Evolutionary conservation across 345 rosid genomes (phyloP).

Genomic region (Boechera stricta): DNA sequence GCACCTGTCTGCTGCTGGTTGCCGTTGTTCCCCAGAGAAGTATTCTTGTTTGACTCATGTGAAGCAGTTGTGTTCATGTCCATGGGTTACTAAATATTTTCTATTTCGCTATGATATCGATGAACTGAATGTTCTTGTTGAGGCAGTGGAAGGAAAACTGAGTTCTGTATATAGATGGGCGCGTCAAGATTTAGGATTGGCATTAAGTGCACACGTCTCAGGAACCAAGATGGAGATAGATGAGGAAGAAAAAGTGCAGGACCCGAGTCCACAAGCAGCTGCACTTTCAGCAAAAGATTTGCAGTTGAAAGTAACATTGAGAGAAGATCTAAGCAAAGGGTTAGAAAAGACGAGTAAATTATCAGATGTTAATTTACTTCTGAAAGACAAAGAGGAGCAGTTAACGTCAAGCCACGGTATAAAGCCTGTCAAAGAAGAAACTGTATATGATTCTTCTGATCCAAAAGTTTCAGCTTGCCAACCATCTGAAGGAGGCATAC

Average conservation of each 20-base stretch:
- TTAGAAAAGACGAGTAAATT: conserved; percentile 45
- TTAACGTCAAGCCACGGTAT: conserved; percentile 31
- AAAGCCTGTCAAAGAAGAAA: conserved; percentile 42
- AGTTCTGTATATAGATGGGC: conserved; percentile 98
- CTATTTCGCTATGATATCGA: conserved; percentile 83
- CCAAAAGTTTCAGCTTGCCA: conserved; percentile 46
- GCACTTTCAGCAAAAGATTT: conserved; percentile 48
- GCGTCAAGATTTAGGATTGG: conserved; percentile 90
- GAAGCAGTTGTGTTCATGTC: conserved; percentile 83
- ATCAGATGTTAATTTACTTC: conserved; percentile 41
- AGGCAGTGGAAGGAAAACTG: conserved; percentile 95
- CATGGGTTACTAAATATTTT: conserved; percentile 68
- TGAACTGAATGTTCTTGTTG: conserved; percentile 87
- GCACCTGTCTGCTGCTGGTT: conserved; percentile 98
- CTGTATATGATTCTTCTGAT: conserved; percentile 41
- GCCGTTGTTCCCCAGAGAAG: conserved; percentile 89
- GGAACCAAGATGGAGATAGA: conserved; percentile 50
- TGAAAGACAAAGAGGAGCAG: conserved; percentile 48
- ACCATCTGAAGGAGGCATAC: conserved; percentile 50
- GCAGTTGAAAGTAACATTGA: conserved; percentile 49
- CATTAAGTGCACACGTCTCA: conserved; percentile 60
- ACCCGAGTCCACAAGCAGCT: conserved; percentile 48
- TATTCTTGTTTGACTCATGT: conserved; percentile 90
- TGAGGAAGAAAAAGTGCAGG: conserved; percentile 52
- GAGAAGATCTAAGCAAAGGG: conserved; percentile 42